These are phyloP conservation scores for Aspergillus proliferans DNA, from an alignment of 2,329 filamentous ascomycete species.

Conservation along the genomic window DNA sequence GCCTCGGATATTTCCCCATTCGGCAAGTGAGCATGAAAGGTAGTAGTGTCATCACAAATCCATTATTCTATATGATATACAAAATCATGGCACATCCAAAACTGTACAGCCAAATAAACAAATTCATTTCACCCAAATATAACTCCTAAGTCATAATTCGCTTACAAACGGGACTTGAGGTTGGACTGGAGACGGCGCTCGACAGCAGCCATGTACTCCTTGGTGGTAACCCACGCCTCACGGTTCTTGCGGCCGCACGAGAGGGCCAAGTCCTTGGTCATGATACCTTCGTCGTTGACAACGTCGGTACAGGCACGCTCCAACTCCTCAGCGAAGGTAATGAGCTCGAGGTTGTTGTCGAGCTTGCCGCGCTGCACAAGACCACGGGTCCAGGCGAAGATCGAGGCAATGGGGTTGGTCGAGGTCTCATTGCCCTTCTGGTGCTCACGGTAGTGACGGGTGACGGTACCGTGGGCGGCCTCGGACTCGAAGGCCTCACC, in stretches of 20 bases:
- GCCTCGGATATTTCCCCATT: not conserved
- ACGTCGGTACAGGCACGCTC: conserved; percentile 93
- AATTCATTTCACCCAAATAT: conserved; percentile 1
- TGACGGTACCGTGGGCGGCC: conserved; percentile 96
- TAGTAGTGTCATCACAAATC: not conserved
- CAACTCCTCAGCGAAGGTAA: conserved; percentile 83
- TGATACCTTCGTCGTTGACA: conserved; percentile 87
- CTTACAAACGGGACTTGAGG: conserved; percentile 43
- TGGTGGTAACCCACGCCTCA: conserved; percentile 83
- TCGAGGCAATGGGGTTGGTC: conserved; percentile 97
- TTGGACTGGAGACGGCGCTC: conserved; percentile 79
- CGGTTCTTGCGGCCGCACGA: conserved; percentile 82
- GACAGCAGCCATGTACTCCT: conserved; percentile 85
- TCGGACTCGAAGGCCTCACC: conserved; percentile 97
- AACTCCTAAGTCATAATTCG: conserved; percentile 4
- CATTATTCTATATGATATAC: not conserved
- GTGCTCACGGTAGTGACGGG: conserved; percentile 96
- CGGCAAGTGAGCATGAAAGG: not conserved
- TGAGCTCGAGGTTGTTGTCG: conserved; percentile 84
- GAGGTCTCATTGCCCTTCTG: conserved; percentile 96
- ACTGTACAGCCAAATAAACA: too few relatives aligned
- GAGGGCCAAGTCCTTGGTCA: conserved; percentile 99
- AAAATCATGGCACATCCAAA: not conserved
- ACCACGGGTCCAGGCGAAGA: conserved; percentile 98
- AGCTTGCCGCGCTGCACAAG: conserved; percentile 88